Base-by-base conservation (phyloP, 768 basidiomycete genomes). In the Lentinula detonsa region DNA sequence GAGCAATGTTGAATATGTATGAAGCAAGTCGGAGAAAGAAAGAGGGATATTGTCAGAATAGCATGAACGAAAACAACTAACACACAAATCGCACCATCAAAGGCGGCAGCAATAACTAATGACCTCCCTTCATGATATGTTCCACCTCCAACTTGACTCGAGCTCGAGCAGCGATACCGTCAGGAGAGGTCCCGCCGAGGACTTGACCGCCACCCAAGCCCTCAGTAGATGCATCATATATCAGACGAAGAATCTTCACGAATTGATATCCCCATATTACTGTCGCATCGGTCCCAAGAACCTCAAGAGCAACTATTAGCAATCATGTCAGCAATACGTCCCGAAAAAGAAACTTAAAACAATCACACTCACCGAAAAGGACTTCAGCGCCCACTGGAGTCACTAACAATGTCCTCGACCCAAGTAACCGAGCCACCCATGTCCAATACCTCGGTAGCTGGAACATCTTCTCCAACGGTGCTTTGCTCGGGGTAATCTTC, bases 201-300 rank as follows among this genome's bases (percentile, higher is more conserved):
- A 80, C 70, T 57, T 70, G 77, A 57, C 67, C 76, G 57, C 73
- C 64, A 59, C 76, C 79, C 57, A 84, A 74, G 5, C 87, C 87
- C 4, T 67, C 70, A 0, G 83, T 89, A 43, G 83, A 76, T 7
- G 86, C 85, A 56, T 86, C 80, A 63, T 91, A 85, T 13, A 92
- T 69, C 13, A 90, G 70, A 28, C 76, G 79, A 21, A 93, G 77
- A 56, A 92, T 71, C 70, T 92, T 92, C 61, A 85, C 72, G 85
- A 88, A 93, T 70, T 93, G 91, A 42, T 76, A 73, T n/a, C 91
- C 91, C 86, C 87, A 93, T 8, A 88, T 72, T 31, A 77, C 72
- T 59, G 76, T 75, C 8, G 86, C 88, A 53, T 84, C 76, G 28
- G 75, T 63, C 2, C 91, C 90, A 65, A 86, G 78, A 34, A 91